Evolutionary conservation across 768 basidiomycete genomes (phyloP).

Genomic region (Mycena metata): DNA sequence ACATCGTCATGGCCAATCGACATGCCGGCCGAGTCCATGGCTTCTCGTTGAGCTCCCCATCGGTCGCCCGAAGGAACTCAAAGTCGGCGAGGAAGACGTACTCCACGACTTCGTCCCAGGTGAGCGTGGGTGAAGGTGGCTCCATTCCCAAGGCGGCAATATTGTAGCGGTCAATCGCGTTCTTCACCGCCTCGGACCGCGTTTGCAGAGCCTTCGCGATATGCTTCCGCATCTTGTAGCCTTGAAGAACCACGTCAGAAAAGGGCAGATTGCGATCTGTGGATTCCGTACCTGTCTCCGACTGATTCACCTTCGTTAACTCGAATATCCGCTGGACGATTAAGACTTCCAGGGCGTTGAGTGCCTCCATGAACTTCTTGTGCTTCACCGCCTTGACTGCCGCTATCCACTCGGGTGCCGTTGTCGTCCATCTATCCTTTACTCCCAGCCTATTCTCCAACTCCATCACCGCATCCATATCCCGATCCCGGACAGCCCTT

Average conservation of each 20-base stretch:
- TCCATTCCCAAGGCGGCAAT: constrained; percentile 14
- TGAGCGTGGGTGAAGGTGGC: constrained; percentile 19
- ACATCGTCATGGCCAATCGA: constrained; percentile 25
- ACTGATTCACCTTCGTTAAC: constrained; percentile 38
- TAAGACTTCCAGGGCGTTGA: constrained; percentile 36
- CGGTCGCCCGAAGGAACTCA: constrained; percentile 32
- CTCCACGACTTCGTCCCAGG: constrained; percentile 39
- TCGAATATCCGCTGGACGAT: constrained; percentile 40
- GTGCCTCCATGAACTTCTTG: neutral
- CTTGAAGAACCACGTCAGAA: constrained; percentile 2
- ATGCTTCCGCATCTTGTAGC: constrained; percentile 38
- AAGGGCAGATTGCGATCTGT: no score
- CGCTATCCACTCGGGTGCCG: neutral
- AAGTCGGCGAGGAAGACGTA: constrained; percentile 27
- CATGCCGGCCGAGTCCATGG: constrained; percentile 32
- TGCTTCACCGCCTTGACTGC: constrained; percentile 17
- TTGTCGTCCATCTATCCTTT: neutral
- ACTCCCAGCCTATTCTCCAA: no score
- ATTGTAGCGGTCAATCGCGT: constrained; percentile 36
- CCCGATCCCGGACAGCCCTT: no score
- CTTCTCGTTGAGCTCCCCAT: constrained; percentile 20
- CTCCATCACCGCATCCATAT: no score
- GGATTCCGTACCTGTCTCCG: neutral
- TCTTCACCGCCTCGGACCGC: constrained; percentile 37
- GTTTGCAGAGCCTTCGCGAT: constrained; percentile 37